A percentile compares a stretch with the other conserved stretches of the same genome.
These are phyloP conservation scores for Lepraria neglecta DNA, from an alignment of 495 filamentous ascomycete species.

Conservation along the genomic window DNA sequence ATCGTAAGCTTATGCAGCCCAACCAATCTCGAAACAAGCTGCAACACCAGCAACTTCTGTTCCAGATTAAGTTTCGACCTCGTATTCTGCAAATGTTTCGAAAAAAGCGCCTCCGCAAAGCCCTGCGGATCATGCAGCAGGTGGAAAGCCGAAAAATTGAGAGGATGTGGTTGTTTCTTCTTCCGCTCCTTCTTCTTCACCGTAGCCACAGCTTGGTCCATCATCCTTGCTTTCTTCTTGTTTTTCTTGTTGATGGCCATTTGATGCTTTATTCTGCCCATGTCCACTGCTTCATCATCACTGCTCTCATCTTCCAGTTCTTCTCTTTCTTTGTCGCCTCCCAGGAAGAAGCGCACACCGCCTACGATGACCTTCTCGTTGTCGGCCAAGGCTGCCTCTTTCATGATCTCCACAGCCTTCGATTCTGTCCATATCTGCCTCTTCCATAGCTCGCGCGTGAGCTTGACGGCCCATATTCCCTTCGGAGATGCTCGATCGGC, in stretches of 20 bases:
- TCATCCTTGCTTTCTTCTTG: slow-evolving; percentile 70
- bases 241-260: slow-evolving; percentile 91
- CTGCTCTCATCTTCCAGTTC: slow-evolving; percentile 84
- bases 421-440: slow-evolving; percentile 83
- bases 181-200: slow-evolving; percentile 78
- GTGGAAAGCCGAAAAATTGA: slow-evolving; percentile 98
- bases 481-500: slow-evolving; percentile 77
- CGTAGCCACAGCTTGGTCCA: slow-evolving; percentile 71
- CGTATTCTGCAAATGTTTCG: slow-evolving; percentile 79
- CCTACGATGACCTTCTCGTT: slow-evolving; percentile 86
- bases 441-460: slow-evolving; percentile 83
- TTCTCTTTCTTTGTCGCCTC: slow-evolving; percentile 89
- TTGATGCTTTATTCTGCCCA: slow-evolving; percentile 76
- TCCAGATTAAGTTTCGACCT: slow-evolving; percentile 87
- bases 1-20: slow-evolving; percentile 87
- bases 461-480: slow-evolving; percentile 88
- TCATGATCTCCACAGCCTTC: slow-evolving; percentile 89
- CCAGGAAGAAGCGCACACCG: slow-evolving; percentile 89
- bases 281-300: slow-evolving; percentile 70
- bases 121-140: slow-evolving; percentile 92
- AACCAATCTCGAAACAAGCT: slow-evolving; percentile 83
- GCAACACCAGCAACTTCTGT: slow-evolving; percentile 78
- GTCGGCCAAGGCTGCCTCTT: slow-evolving; percentile 72
- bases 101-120: slow-evolving; percentile 85
- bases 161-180: slow-evolving; percentile 74